Evolutionary conservation across 2,329 filamentous ascomycete genomes (phyloP).

Genomic region (Penicillium sp.): DNA sequence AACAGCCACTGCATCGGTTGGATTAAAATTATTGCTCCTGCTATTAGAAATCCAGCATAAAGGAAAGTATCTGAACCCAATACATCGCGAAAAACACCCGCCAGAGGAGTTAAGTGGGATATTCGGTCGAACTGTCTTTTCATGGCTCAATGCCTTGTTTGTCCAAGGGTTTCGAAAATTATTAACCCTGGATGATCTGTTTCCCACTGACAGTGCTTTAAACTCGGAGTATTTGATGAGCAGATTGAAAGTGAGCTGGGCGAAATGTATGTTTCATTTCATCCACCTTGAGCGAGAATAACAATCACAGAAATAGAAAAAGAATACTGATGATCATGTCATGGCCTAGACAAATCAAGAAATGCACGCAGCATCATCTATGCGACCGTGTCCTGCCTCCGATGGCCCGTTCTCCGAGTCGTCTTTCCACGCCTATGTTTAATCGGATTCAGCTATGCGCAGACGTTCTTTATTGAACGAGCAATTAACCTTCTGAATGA

Average conservation of each 20-base stretch:
- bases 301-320: neutral
- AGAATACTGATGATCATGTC: neutral
- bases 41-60: conserved; percentile 22
- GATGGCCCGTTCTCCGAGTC: conserved; percentile 28
- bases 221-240: conserved; percentile 17
- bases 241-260: neutral
- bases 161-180: conserved; percentile 41
- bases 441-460: conserved; percentile 33
- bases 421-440: conserved; percentile 29
- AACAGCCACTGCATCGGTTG: conserved; percentile 18
- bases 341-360: conserved; percentile 1
- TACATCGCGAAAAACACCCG: conserved; percentile 20
- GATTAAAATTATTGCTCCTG: neutral
- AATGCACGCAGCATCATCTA: neutral
- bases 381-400: conserved; percentile 13
- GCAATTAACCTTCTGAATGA: conserved; percentile 30
- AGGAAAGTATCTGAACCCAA: conserved; percentile 12
- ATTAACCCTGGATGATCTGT: conserved; percentile 40
- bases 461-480: conserved; percentile 35
- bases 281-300: neutral
- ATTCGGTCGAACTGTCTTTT: conserved; percentile 43
- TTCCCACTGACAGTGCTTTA: conserved; percentile 42
- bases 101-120: conserved; percentile 46
- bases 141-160: conserved; percentile 48
- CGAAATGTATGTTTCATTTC: neutral